Percentiles rank a stretch among this genome's conserved stretches.
phyloP scores from a whole-genome alignment of 1,284 basidiomycete genomes.

The Xerocomus amazonicus region DNA sequence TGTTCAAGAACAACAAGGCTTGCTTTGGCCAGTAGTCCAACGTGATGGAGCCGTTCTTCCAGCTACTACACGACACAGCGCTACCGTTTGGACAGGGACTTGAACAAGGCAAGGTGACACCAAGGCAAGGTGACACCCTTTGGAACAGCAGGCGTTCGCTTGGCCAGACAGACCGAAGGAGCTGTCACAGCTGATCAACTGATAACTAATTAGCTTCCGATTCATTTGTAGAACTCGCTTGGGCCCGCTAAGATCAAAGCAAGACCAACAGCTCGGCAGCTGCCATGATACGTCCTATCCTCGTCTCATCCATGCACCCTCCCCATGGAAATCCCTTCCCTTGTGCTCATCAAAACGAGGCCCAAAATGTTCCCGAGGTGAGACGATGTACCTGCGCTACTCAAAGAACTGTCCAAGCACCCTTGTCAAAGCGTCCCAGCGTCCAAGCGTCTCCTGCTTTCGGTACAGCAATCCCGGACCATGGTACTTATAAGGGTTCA shows the following conservation, averaged over 20 bases:
- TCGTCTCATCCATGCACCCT: neutral
- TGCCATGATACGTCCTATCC: neutral
- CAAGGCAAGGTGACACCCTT: too few relatives aligned
- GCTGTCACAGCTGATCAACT: neutral
- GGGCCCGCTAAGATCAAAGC: conserved; percentile 1
- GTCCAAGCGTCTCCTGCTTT: conserved; percentile 25
- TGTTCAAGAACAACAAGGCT: too few relatives aligned
- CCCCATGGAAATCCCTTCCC: neutral
- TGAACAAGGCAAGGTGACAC: too few relatives aligned
- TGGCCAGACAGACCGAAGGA: too few relatives aligned
- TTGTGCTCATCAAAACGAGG: conserved; percentile 3
- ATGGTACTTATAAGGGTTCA: conserved; percentile 15
- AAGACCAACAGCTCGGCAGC: neutral
- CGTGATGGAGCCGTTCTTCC: too few relatives aligned
- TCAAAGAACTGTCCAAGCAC: conserved; percentile 9
- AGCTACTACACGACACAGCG: too few relatives aligned
- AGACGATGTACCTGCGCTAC: neutral
- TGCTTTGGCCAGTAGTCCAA: too few relatives aligned
- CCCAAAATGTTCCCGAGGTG: conserved; percentile 10
- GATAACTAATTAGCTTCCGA: neutral
- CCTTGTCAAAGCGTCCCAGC: conserved; percentile 11
- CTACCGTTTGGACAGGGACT: too few relatives aligned
- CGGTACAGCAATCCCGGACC: conserved; percentile 4
- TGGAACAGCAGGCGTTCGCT: too few relatives aligned
- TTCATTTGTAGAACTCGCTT: neutral